Conservation (phyloP, 805 yeast genomes). For the Saccharomycopsis guyanensis region DNA sequence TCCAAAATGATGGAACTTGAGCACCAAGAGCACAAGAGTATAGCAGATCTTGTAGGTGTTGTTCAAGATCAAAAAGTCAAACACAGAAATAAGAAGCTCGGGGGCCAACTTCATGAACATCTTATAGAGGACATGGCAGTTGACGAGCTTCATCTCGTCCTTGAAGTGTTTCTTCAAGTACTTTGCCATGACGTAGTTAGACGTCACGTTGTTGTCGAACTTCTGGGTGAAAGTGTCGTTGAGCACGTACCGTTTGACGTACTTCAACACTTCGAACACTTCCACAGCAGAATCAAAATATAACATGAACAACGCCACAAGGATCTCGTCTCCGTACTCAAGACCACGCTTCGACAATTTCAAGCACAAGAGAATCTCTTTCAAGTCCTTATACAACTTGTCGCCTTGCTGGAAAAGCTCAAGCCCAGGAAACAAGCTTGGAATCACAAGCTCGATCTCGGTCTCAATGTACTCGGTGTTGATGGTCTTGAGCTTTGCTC, state of each 20-base stretch:
- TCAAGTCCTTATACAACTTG: slow-evolving; percentile 8
- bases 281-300: slow-evolving; percentile 12
- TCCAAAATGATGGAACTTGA: slow-evolving; percentile 21
- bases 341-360: slow-evolving; percentile 17
- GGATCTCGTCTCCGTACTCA: slow-evolving; percentile 19
- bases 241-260: slow-evolving; percentile 14
- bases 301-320: slow-evolving; percentile 17
- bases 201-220: slow-evolving; percentile 11
- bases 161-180: slow-evolving; percentile 18
- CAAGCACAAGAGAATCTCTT: slow-evolving; percentile 12
- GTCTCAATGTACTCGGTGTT: slow-evolving; percentile 16
- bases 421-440: slow-evolving; percentile 15
- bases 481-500: slow-evolving; percentile 10
- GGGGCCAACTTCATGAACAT: slow-evolving; percentile 17
- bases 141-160: slow-evolving; percentile 17
- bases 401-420: slow-evolving; percentile 17
- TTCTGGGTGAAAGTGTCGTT: slow-evolving; percentile 16
- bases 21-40: slow-evolving; percentile 16
- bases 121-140: slow-evolving; percentile 13
- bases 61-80: slow-evolving; percentile 18
- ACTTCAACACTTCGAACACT: slow-evolving; percentile 9
- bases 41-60: slow-evolving; percentile 19
- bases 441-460: slow-evolving; percentile 19
- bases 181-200: slow-evolving; percentile 17
- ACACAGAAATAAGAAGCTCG: slow-evolving; percentile 13